Evolutionary conservation across 768 basidiomycete genomes (phyloP), one percentile per base, ranked within the genome.

Genomic region (Serendipita sp.): DNA sequence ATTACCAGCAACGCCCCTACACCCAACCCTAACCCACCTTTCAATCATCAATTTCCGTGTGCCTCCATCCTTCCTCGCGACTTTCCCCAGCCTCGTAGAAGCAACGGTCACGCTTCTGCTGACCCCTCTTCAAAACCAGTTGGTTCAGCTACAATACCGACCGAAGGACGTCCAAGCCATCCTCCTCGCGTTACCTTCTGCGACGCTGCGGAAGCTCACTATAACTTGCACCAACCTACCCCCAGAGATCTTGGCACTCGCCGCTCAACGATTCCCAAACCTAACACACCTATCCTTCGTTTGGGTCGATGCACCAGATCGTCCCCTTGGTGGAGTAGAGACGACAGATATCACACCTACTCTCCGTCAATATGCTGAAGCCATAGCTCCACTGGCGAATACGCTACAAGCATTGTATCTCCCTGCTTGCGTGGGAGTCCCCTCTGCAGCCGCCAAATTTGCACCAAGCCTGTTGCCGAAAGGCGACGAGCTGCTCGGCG

Each of bases 11-110:
- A 33, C 55, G 10, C 55, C 55, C 18, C 27, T 60, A 8, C 55
- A 60, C 33, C 55, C 55, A n/a, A 33, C 29, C 33, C 55, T 60
- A 34, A 60, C 55, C 16, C 55, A 60, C 18, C 36, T 60, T 33
- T 60, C 55, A n/a, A 60, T 60, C 55, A 60, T 60, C 55, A 60
- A 60, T 34, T 60, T 60, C 18, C 55, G 55, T 36, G 33, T 60
- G 16, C 55, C 55, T 27, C 55, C 55, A n/a, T 60, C 55, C 36
- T 60, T 60, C 55, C 33, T 60, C 8, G 29, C 55, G 27, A 33
- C 33, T 11, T 37, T 60, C 55, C 55, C 55, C 18, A 23, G 27
- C 55, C 55, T 60, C 16, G n/a, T 60, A 31, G 55, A 60, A 18
- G 55, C 55, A 4, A 60, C 55, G 8, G 34, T 60, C 55, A 37